A percentile compares a stretch with the other conserved stretches of the same genome.
phyloP scores from a whole-genome alignment of 2,329 filamentous ascomycete genomes.

The Emergomyces orientalis region DNA sequence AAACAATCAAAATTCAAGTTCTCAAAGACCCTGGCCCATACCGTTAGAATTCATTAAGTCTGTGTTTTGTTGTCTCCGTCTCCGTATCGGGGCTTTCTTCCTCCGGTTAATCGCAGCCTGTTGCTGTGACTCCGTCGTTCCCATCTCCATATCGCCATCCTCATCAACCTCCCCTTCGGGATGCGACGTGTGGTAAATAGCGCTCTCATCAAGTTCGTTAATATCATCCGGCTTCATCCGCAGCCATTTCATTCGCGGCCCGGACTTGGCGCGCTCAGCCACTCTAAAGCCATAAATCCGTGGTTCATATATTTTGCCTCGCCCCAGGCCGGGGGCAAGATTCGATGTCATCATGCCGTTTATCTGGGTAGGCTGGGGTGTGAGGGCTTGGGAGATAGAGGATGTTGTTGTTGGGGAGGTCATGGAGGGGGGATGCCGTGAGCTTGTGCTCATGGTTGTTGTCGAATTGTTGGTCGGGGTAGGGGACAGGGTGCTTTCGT shows the following conservation, averaged over 20 bases:
- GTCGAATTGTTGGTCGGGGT: conserved; percentile 18
- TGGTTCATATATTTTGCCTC: conserved; percentile 79
- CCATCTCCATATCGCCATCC: conserved; percentile 35
- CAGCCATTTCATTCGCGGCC: conserved; percentile 95
- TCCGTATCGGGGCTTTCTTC: conserved; percentile 37
- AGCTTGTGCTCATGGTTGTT: conserved; percentile 17
- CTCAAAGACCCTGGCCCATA: conserved; percentile 19
- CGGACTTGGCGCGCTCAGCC: conserved; percentile 77
- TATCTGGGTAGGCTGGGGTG: conserved; percentile 48
- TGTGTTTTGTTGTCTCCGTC: conserved; percentile 25
- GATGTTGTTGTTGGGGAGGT: conserved; percentile 17
- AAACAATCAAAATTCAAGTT: not conserved
- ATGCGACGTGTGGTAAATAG: conserved; percentile 29
- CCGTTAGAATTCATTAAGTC: conserved; percentile 30
- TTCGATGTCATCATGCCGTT: conserved; percentile 85
- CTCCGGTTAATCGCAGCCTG: conserved; percentile 30
- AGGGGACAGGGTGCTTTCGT: conserved; percentile 39
- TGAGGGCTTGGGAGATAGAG: conserved; percentile 25
- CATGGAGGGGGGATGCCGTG: conserved; percentile 23
- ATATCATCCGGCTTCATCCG: conserved; percentile 73
- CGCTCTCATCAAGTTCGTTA: conserved; percentile 68
- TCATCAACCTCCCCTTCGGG: conserved; percentile 22
- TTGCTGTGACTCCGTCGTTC: conserved; percentile 22
- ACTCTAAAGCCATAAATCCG: conserved; percentile 96
- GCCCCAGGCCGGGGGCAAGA: conserved; percentile 77